phyloP scores from a whole-genome alignment of 2,329 filamentous ascomycete genomes.

The Aureobasidium pullulans region DNA sequence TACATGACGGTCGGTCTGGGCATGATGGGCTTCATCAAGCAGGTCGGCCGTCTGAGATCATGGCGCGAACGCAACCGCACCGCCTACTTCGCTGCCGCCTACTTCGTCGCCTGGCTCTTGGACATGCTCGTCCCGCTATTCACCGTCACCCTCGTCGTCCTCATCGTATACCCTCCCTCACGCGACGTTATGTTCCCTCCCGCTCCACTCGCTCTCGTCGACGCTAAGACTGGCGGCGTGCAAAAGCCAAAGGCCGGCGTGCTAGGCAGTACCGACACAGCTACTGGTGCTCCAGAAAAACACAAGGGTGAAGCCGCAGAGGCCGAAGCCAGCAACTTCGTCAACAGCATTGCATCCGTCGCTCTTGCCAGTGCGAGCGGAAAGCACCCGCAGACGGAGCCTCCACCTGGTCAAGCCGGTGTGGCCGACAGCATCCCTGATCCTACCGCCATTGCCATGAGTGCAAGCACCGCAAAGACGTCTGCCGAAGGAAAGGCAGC shows the following conservation, averaged over 20 bases:
- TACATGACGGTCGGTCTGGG: slow-evolving; percentile 73
- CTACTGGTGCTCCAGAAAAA: slow-evolving; percentile 75
- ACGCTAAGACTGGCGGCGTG: slow-evolving; percentile 61
- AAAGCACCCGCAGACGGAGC: slow-evolving; percentile 63
- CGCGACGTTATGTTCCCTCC: slow-evolving; percentile 65
- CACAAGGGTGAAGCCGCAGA: slow-evolving; percentile 78
- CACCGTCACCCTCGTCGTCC: slow-evolving; percentile 50
- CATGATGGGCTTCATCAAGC: slow-evolving; percentile 60
- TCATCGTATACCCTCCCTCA: slow-evolving; percentile 59
- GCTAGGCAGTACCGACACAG: slow-evolving; percentile 66
- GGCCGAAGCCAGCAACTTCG: slow-evolving; percentile 73
- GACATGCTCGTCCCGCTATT: slow-evolving; percentile 62
- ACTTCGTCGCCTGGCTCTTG: slow-evolving; percentile 61
- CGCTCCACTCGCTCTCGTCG: slow-evolving; percentile 66
- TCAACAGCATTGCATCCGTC: slow-evolving; percentile 64
- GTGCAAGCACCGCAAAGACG: slow-evolving; percentile 48
- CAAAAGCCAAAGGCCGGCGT: slow-evolving; percentile 72
- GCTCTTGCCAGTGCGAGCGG: slow-evolving; percentile 68
- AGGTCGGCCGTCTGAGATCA: slow-evolving; percentile 67
- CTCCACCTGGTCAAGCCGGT: slow-evolving; percentile 33
- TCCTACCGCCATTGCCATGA: slow-evolving; percentile 48
- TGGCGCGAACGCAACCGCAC: slow-evolving; percentile 71
- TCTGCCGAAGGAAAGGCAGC: slow-evolving; percentile 46
- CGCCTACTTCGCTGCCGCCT: slow-evolving; percentile 54
- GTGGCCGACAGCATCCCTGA: slow-evolving; percentile 53